Conservation (phyloP, 306 rosid species). For the Lathyrus aphaca region DNA sequence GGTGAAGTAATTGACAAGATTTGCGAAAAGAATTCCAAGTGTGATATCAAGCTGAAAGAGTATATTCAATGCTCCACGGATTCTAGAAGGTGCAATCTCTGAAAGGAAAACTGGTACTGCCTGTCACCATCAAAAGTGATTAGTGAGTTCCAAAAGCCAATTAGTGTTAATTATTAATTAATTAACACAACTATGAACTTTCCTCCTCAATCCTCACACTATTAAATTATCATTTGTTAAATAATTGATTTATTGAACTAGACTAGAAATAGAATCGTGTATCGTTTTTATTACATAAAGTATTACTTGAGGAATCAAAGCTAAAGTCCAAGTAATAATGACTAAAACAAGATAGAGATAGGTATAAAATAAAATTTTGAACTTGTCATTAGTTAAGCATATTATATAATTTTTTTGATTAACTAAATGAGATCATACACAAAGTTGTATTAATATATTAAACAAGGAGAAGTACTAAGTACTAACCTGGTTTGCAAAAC, state of each 20-base stretch:
- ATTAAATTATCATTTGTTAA: constrained; percentile 10
- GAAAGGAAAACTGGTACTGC: constrained; percentile 93
- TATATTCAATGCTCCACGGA: constrained; percentile 89
- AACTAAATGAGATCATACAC: not conserved
- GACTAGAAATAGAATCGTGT: constrained; percentile 15
- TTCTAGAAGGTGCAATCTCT: constrained; percentile 92
- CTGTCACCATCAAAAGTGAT: constrained; percentile 44
- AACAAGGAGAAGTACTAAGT: constrained; percentile 10
- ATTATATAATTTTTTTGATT: not conserved
- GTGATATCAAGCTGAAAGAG: constrained; percentile 81
- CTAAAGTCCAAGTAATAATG: constrained; percentile 21
- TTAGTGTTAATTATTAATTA: constrained; percentile 12
- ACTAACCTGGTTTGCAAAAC: constrained; percentile 85
- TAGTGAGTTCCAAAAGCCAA: constrained; percentile 24
- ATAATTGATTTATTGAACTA: constrained; percentile 10
- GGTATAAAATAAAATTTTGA: not conserved
- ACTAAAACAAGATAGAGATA: constrained; percentile 19
- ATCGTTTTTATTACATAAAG: not conserved
- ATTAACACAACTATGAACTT: not conserved
- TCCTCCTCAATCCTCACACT: not conserved
- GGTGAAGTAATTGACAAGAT: constrained; percentile 74
- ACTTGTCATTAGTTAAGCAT: constrained; percentile 5
- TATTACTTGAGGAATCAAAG: constrained; percentile 19
- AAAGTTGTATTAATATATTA: not conserved
- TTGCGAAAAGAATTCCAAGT: constrained; percentile 86